A percentile compares a stretch with the other conserved stretches of the same genome.
Conservation (phyloP, 2,329 filamentous ascomycete genomes). For the Ampelomyces quisqualis region DNA sequence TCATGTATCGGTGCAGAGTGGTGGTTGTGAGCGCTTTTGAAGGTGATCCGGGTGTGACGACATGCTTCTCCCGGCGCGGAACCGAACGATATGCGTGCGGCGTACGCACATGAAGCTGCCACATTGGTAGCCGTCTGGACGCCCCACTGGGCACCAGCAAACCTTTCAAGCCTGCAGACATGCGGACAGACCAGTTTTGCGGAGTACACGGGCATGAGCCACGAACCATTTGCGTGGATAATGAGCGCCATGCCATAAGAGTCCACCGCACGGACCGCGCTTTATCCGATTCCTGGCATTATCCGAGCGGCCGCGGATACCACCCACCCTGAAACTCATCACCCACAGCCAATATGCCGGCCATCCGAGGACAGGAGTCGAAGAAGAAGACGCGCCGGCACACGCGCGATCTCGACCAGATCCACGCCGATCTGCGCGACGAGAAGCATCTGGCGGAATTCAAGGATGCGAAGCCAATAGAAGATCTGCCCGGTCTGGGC, state of each 20-base stretch:
- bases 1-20: constrained; percentile 5
- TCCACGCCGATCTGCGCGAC: constrained; percentile 77
- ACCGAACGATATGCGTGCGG: too few relatives aligned
- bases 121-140: too few relatives aligned
- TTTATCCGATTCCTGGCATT: too few relatives aligned
- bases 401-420: constrained; percentile 84
- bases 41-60: constrained; percentile 7
- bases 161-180: background rate
- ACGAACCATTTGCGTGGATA: background rate
- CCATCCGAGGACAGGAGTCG: constrained; percentile 52
- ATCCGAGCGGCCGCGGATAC: constrained; percentile 33
- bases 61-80: constrained; percentile 7
- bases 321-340: constrained; percentile 5
- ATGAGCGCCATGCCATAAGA: too few relatives aligned
- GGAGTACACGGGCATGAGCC: background rate
- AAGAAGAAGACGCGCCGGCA: constrained; percentile 52
- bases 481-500: constrained; percentile 86
- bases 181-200: background rate
- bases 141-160: background rate
- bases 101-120: too few relatives aligned
- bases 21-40: background rate
- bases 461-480: constrained; percentile 73
- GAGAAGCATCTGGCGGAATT: constrained; percentile 78
- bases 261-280: background rate
- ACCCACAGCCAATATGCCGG: constrained; percentile 47